phyloP scores from a whole-genome alignment of 495 filamentous ascomycete species.

The Aspergillus sparsus region DNA sequence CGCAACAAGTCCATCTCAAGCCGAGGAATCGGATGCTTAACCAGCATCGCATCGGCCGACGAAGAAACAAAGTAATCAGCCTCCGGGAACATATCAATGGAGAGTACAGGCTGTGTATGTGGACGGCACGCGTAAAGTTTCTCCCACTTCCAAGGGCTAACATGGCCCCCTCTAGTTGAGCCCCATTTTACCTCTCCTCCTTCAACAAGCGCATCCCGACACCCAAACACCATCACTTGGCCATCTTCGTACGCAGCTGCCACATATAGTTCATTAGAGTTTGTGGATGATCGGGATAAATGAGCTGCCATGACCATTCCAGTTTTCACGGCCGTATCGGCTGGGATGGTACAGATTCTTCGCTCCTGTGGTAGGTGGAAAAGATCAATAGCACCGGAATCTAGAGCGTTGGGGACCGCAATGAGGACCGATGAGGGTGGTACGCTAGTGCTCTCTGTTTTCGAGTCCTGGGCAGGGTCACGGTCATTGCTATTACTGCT shows the following conservation, averaged over 20 bases:
- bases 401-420: conserved; percentile 74
- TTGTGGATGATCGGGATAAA: conserved; percentile 47
- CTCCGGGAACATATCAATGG: conserved; percentile 63
- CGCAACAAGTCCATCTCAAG: conserved; percentile 7
- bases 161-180: neutral
- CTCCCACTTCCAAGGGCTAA: conserved; percentile 53
- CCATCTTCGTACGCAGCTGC: conserved; percentile 88
- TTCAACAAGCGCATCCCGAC: conserved; percentile 28
- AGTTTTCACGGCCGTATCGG: conserved; percentile 57
- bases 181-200: conserved; percentile 12
- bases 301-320: conserved; percentile 91
- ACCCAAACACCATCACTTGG: conserved; percentile 60
- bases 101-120: conserved; percentile 85
- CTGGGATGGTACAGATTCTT: conserved; percentile 66
- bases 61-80: conserved; percentile 73
- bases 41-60: conserved; percentile 72
- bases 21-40: conserved; percentile 60
- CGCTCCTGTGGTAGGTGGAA: conserved; percentile 76
- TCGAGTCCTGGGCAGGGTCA: neutral
- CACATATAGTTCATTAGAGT: conserved; percentile 46
- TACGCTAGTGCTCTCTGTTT: neutral
- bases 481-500: neutral
- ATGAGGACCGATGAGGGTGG: conserved; percentile 51
- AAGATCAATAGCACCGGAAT: conserved; percentile 80
- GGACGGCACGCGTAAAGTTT: conserved; percentile 63